Conservation (phyloP, 202 grass and related monocot genomes). For the Panicum hallii region DNA sequence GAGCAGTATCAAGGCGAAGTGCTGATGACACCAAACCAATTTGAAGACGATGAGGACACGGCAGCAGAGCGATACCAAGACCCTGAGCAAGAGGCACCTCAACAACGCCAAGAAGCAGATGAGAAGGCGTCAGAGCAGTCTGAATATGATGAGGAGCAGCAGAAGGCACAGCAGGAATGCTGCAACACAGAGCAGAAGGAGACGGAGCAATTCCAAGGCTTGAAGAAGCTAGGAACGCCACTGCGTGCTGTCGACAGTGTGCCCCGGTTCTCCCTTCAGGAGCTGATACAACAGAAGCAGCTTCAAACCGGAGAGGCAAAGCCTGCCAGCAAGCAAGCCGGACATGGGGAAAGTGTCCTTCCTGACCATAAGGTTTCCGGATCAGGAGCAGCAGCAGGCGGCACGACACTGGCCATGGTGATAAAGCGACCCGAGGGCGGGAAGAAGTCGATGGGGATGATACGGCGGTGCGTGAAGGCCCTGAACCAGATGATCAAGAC, state of each 20-base stretch:
- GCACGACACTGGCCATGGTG: constrained; percentile 58
- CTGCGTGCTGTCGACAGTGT: background rate
- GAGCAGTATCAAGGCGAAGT: constrained; percentile 28
- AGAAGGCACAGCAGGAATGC: background rate
- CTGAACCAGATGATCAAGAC: constrained; percentile 84
- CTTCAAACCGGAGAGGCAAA: constrained; percentile 38
- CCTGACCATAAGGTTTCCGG: constrained; percentile 26
- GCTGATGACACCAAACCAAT: constrained; percentile 3
- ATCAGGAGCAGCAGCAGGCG: constrained; percentile 17
- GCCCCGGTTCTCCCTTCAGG: constrained; percentile 60
- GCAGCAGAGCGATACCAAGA: constrained; percentile 22
- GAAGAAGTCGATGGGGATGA: constrained; percentile 57
- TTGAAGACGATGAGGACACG: constrained; percentile 12
- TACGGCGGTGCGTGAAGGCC: constrained; percentile 73
- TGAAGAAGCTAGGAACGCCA: background rate
- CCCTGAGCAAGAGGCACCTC: constrained; percentile 16
- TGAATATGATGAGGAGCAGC: constrained; percentile 23
- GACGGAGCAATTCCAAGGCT: background rate
- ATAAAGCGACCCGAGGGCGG: constrained; percentile 53
- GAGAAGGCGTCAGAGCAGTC: constrained; percentile 37
- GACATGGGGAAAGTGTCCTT: constrained; percentile 27
- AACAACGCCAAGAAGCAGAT: constrained; percentile 32
- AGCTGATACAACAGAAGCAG: constrained; percentile 64
- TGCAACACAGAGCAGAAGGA: background rate
- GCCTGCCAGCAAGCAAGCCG: constrained; percentile 13